A percentile compares a stretch with the other conserved stretches of the same genome.
Conservation (phyloP, 345 rosid genomes). For the Gossypium thurberi region DNA sequence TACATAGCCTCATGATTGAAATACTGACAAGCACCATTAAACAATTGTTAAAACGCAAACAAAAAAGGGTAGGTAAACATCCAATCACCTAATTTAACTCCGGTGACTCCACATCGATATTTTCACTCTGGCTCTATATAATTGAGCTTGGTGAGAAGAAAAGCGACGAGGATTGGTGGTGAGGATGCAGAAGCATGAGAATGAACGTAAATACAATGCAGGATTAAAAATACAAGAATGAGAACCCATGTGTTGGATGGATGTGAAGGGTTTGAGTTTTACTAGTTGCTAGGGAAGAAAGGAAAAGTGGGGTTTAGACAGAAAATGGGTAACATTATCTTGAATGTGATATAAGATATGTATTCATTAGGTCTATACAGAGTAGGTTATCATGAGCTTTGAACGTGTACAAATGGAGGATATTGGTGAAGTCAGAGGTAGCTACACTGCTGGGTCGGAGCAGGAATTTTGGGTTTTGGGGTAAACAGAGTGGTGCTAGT, state of each 20-base stretch:
- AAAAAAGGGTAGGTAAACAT: background rate
- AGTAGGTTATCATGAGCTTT: background rate
- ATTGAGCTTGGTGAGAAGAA: too few species aligned
- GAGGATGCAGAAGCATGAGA: too few species aligned
- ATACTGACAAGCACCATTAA: slow-evolving; percentile 17
- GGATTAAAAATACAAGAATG: too few species aligned
- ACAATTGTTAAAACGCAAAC: background rate
- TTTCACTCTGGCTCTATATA: background rate
- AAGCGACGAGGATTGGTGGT: too few species aligned
- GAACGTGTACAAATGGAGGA: background rate
- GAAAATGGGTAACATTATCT: background rate
- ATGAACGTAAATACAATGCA: too few species aligned
- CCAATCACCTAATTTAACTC: background rate
- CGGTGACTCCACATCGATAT: background rate
- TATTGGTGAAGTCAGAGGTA: background rate
- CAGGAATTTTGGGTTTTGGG: background rate
- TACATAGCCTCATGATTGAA: slow-evolving; percentile 38
- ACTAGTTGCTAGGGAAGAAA: background rate
- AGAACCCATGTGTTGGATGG: too few species aligned
- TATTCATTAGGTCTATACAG: background rate
- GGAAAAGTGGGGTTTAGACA: background rate
- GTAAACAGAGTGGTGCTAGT: background rate
- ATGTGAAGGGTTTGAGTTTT: too few species aligned
- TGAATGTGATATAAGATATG: too few species aligned
- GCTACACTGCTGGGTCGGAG: background rate